Evolutionary conservation across 129 eudicot genomes (phyloP).

Genomic region (Smallanthus sonchifolius): DNA sequence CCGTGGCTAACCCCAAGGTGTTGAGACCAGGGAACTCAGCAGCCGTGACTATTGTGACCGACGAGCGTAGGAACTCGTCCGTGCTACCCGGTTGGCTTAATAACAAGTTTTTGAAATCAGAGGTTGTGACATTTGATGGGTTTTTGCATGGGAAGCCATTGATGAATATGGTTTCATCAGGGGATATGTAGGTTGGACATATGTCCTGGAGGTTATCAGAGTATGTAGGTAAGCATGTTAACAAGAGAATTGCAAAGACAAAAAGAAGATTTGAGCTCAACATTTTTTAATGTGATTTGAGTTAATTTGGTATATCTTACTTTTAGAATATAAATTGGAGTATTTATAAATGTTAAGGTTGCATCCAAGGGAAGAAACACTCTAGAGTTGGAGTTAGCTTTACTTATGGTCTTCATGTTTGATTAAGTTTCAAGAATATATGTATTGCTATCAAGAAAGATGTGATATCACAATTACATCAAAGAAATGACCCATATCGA

Average conservation of each 20-base stretch:
- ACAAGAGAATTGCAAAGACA: slow-evolving; percentile 3
- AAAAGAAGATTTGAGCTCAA: slow-evolving; percentile 21
- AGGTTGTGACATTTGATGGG: slow-evolving; percentile 53
- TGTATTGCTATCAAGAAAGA: slow-evolving; percentile 35
- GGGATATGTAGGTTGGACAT: slow-evolving; percentile 56
- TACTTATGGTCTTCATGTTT: slow-evolving; percentile 44
- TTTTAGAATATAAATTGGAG: slow-evolving; percentile 5
- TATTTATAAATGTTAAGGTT: slow-evolving; percentile 29
- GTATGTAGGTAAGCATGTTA: slow-evolving; percentile 31
- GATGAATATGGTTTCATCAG: slow-evolving; percentile 39
- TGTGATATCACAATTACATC: slow-evolving; percentile 27
- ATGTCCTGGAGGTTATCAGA: slow-evolving; percentile 57
- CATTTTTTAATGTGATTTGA: slow-evolving; percentile 21
- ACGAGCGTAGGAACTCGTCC: slow-evolving; percentile 41
- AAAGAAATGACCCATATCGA: not conserved
- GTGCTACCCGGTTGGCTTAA: slow-evolving; percentile 45
- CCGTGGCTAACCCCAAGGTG: slow-evolving; percentile 66
- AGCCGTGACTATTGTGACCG: slow-evolving; percentile 52
- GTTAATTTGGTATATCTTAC: not conserved
- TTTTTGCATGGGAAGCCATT: slow-evolving; percentile 80
- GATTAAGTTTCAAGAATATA: slow-evolving; percentile 47
- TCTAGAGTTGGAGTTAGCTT: slow-evolving; percentile 65
- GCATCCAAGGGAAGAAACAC: slow-evolving; percentile 42
- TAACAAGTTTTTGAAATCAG: slow-evolving; percentile 59
- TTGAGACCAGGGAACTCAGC: slow-evolving; percentile 71